Evolutionary conservation across 495 filamentous ascomycete genomes (phyloP), one percentile per base, ranked within the genome.

Genomic region (Hypoxylon lenormandii): DNA sequence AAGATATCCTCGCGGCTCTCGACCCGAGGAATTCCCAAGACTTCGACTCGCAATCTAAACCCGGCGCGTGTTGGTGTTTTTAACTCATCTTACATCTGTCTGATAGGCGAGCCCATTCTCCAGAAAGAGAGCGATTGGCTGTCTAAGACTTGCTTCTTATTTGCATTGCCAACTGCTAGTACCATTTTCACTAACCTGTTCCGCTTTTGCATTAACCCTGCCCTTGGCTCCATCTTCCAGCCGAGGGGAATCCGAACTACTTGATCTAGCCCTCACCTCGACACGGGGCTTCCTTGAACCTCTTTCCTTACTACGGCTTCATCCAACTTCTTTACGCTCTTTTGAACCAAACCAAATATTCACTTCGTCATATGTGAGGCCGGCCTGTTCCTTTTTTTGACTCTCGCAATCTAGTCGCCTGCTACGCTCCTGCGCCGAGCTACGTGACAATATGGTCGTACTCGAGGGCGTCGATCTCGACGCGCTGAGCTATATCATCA

Each of bases 401-500:
- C 2, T 30, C 37, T 57, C 40, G 37, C 18, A 43, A 58, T 47
- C 1, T 61, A 51, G 55, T 51, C 50, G 37, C n/a, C 30, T 15
- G 18, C 56, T 45, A 61, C 21, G 18, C 60, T 51, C 43, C 22
- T 66, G 15, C 21, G 43, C 33, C n/a, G 48, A 57, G 51, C 52
- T 52, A 36, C 56, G 47, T 40, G 51, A 69, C 73, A 72, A 69
- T 16, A 81, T 78, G 76, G 69, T 74, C 51, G 68, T 63, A 37
- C 58, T 66, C 53, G 74, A 73, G 38, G 79, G 74, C 56, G 65
- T 80, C 66, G 78, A 83, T 72, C 70, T 78, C 47, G 76, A 79
- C 61, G 70, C 61, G 40, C 78, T 84, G 53, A 79, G 83, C 67
- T 87, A 85, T 64, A 79, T 80, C 28, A 63, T 76, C 23, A 74